Evolutionary conservation across 257 asterid species (phyloP).

Genomic region (Solanum clarkiae): DNA sequence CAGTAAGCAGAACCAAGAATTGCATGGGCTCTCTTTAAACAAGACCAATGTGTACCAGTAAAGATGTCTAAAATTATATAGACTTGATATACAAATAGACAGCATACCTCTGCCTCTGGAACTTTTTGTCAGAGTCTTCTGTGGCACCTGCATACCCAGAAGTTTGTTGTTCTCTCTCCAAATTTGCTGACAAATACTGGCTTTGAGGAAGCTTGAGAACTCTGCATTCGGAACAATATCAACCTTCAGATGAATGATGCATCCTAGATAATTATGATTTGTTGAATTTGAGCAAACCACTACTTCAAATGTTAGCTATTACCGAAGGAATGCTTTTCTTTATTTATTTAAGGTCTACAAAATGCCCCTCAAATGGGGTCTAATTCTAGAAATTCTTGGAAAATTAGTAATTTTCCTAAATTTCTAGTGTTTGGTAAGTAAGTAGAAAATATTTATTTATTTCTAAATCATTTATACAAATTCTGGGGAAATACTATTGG

Average conservation of each 20-base stretch:
- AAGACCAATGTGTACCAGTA: not conserved
- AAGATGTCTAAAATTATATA: not conserved
- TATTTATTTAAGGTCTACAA: not conserved
- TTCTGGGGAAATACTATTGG: not conserved
- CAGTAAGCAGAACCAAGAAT: not conserved
- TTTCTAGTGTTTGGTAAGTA: not conserved
- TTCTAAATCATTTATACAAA: not conserved
- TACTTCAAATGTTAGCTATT: not conserved
- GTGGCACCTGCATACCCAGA: constrained; percentile 20
- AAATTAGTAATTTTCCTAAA: not conserved
- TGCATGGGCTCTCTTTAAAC: not conserved
- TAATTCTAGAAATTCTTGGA: not conserved
- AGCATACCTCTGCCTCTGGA: constrained; percentile 41
- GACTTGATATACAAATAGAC: not conserved
- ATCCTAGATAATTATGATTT: not conserved
- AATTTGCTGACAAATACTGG: constrained; percentile 37
- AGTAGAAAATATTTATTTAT: not conserved
- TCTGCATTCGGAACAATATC: constrained; percentile 26
- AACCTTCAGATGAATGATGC: not conserved
- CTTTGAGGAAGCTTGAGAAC: constrained; percentile 63
- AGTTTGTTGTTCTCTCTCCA: constrained; percentile 27
- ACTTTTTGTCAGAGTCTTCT: constrained; percentile 29
- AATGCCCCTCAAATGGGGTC: not conserved
- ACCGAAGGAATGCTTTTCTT: not conserved
- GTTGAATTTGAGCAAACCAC: not conserved